A percentile compares a stretch with the other conserved stretches of the same genome.
These are phyloP conservation scores for Petrea volubilis DNA, from an alignment of 257 asterid genomes.

Conservation along the genomic window DNA sequence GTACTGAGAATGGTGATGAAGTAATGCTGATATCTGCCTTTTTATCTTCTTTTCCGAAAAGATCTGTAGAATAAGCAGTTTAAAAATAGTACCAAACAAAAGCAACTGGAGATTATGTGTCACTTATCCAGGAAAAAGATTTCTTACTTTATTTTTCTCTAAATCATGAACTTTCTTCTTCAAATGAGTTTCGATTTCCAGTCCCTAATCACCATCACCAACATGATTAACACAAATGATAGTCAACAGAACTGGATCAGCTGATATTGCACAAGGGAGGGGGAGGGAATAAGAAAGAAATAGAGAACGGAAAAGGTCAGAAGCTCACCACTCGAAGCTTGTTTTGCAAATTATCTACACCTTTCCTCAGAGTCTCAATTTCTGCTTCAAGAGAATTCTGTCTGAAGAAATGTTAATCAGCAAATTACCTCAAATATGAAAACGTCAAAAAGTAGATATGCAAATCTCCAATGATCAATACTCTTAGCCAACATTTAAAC, in stretches of 20 bases:
- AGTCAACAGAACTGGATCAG: constrained; percentile 13
- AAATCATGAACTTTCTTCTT: constrained; percentile 62
- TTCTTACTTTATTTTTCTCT: constrained; percentile 74
- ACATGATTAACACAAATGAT: constrained; percentile 10
- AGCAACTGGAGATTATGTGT: constrained; percentile 9
- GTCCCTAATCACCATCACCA: constrained; percentile 63
- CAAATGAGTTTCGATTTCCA: constrained; percentile 87
- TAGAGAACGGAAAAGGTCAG: constrained; percentile 9
- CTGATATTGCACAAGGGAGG: constrained; percentile 9
- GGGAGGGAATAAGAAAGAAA: neutral
- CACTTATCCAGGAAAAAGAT: constrained; percentile 7
- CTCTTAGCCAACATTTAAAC: neutral
- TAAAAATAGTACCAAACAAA: constrained; percentile 24
- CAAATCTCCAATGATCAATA: neutral
- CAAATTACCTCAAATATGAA: constrained; percentile 18
- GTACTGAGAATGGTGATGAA: constrained; percentile 50
- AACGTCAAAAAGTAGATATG: constrained; percentile 6
- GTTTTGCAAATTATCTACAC: constrained; percentile 63
- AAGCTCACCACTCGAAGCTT: constrained; percentile 71
- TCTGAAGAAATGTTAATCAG: constrained; percentile 65
- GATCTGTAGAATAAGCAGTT: constrained; percentile 40
- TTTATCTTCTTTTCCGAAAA: constrained; percentile 54
- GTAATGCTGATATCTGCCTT: constrained; percentile 58
- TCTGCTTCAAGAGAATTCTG: constrained; percentile 93
- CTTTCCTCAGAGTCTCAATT: constrained; percentile 61